Conservation (phyloP, 164 flowering plant genomes). For the Kingdonia uniflora region DNA sequence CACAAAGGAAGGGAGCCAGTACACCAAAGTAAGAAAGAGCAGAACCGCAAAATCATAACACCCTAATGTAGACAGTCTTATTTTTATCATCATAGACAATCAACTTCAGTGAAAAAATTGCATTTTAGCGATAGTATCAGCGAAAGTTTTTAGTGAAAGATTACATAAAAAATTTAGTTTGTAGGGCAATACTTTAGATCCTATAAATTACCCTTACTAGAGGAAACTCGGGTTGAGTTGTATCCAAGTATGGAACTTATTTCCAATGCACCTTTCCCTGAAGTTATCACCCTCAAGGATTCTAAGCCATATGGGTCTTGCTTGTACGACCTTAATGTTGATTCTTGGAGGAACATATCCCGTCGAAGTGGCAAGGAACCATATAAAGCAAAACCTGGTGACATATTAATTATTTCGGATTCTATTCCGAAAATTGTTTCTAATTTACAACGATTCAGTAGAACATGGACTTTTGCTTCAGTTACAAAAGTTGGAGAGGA, state of each 20-base stretch:
- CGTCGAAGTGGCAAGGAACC: slow-evolving; percentile 23
- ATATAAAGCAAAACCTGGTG: slow-evolving; percentile 46
- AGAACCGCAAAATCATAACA: too few relatives aligned
- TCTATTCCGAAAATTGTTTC: slow-evolving; percentile 30
- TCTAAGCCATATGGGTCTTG: slow-evolving; percentile 11
- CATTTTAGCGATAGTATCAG: too few relatives aligned
- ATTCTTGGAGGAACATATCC: slow-evolving; percentile 40
- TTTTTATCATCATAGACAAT: too few relatives aligned
- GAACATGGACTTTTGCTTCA: slow-evolving; percentile 29
- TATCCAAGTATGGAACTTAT: slow-evolving; percentile 37
- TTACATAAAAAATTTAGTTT: slow-evolving; percentile 40
- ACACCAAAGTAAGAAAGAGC: too few relatives aligned
- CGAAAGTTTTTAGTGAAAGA: slow-evolving; percentile 39
- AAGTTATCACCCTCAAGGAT: slow-evolving; percentile 20
- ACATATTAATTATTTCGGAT: slow-evolving; percentile 42
- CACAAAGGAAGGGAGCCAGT: too few relatives aligned
- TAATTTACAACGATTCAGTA: slow-evolving; percentile 30
- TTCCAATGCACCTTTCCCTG: slow-evolving; percentile 36
- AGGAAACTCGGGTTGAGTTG: slow-evolving; percentile 48
- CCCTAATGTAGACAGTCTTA: too few relatives aligned
- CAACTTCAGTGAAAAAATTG: too few relatives aligned
- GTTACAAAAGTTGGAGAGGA: slow-evolving; percentile 15
- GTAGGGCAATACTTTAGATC: slow-evolving; percentile 38
- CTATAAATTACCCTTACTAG: slow-evolving; percentile 36
- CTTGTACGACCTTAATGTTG: slow-evolving; percentile 31